Evolutionary conservation across 2,329 filamentous ascomycete genomes (phyloP), one percentile per base, ranked within the genome.

Genomic region (Cercospora canescens): DNA sequence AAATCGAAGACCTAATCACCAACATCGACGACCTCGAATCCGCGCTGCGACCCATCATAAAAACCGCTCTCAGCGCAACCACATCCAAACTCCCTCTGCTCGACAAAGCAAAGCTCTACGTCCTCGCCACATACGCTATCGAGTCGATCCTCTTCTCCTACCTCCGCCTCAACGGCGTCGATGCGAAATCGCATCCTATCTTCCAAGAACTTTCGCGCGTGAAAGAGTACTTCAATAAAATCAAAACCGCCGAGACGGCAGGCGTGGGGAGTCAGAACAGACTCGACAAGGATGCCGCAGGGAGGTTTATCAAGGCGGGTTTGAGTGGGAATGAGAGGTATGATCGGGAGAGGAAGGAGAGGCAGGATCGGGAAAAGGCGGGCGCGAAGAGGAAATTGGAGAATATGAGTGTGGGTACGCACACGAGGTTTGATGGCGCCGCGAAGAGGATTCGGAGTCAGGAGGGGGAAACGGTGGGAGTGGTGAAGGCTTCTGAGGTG

Each of bases 51-150:
- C 93, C 94, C n/a, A 81, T 98, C 6, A 81, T 96, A 28, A 82
- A 84, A 37, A 84, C 85, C 58, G 79, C 86, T 1, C 81, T 97
- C 50, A 83, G 87, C 59, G 87, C 89, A 45, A 86, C 88, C 64
- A 88, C 92, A 5, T 89, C 88, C 63, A 93, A 93, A 76, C 84
- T 98, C 30, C 94, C 94, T 1, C 85, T 98, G n/a, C 85, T 99
- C 67, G 94, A 98, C 82, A 94, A 93, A 81, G 93, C 95, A 7
- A 97, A 98, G 81, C 88, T 97, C 66, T 93, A 96, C 76, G 89
- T 95, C n/a, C 84, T 96, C 21, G 85, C 90, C 60, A 91, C 93
- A 18, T 99, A 98, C 78, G 87, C 94, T 0, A 89, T 99, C 69
- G 94, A 98, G 76, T 96, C 94, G 0, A 82, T 97, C 9, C 82